Base-by-base conservation (phyloP, 2,329 filamentous ascomycete genomes). In the Myriosclerotinia curreyana region DNA sequence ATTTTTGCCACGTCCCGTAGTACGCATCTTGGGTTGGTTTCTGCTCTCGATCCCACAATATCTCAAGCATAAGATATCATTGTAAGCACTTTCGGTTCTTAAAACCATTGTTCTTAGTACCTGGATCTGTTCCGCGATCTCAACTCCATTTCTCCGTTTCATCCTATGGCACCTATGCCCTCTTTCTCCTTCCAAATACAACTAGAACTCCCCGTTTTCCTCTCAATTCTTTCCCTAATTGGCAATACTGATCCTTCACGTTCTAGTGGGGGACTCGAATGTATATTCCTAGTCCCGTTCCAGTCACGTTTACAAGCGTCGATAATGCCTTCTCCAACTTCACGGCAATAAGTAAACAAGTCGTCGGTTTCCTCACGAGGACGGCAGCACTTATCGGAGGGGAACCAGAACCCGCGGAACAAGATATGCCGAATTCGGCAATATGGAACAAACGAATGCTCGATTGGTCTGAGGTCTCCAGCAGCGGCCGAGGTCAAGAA, bases 1-100 rank as follows among this genome's bases (percentile, higher is more conserved):
- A 25, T 62, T 38, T 56, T 62, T 48, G 60, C 42, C 20, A 36
- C 60, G 9, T 62, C 56, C 36, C 51, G 56, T 55, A 62, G 60
- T 48, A 56, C 51, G 46, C 60, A 62, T 34, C 49, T 62, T 20
- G 50, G 53, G 12, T 25, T 56, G 14, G n/a, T 62, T 15, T 48
- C 50, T 38, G 42, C 50, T 12, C 36, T 55, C 4, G 60, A 62
- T 34, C 40, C 60, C n/a, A 56, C 31, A 8, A 48, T 48, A 48
- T 28, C n/a, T n/a, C 28, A 62, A 31, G 60, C 60, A 20, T 51
- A 34, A 48, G 51, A 56, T 38, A 48, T 62, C 12, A 28, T 62
- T 31, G 28, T 31, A 31, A 31, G 28, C 28, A 31, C 6, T 5
- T 31, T 31, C 28, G 2, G 5, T 31, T 4, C 28, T 5, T 31